Base-by-base conservation (phyloP, 139 green algal genomes). In the Picochlorum sp. region DNA sequence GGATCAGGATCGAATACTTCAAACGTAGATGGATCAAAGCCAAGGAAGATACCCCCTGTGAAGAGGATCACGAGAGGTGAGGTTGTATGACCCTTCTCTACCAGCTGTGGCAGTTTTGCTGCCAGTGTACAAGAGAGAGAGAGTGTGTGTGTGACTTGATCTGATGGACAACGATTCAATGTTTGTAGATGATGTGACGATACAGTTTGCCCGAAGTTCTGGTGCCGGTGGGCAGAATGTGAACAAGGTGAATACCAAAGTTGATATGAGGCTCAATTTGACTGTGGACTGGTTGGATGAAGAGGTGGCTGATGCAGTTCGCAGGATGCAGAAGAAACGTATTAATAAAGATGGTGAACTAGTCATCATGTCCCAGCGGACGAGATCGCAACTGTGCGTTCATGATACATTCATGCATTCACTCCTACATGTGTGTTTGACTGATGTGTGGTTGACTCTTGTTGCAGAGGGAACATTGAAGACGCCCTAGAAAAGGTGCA, bases 231-330 rank as follows among this genome's bases (percentile, higher is more conserved):
- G 91, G 0, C 91, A 97, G 68, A 96, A 97, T 65, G 88, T 95
- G 13, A 96, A 95, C 83, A 96, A 95, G 70, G 81, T 96, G 7
- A 96, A 93, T 69, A 97, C 91, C 52, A 97, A 97, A 75, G 91
- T 96, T 45, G 91, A 97, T 68, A 96, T 97, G 87, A 79, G 91
- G 8, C 79, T 97, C 18, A 77, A 89, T 14, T 45, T 97, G 7
- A 65, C 72, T 8, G 70, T 69, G 16, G 69, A 72, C 6, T 97
- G 90, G 90, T 74, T 97, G 6, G 80, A 84, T 3, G 74, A 89
- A 1, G 83, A 90, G 49, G 75, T 92, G 8, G 81, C 80, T 52
- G 80, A 88, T 23, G 86, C 85, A 2, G 66, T 96, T 18, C 63
- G 76, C 20, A 63, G 61, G n/a, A 63, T 68, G 73, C 86, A 97